Conservation (phyloP, 2,329 filamentous ascomycete species). For the Aspergillus novoparasiticus region DNA sequence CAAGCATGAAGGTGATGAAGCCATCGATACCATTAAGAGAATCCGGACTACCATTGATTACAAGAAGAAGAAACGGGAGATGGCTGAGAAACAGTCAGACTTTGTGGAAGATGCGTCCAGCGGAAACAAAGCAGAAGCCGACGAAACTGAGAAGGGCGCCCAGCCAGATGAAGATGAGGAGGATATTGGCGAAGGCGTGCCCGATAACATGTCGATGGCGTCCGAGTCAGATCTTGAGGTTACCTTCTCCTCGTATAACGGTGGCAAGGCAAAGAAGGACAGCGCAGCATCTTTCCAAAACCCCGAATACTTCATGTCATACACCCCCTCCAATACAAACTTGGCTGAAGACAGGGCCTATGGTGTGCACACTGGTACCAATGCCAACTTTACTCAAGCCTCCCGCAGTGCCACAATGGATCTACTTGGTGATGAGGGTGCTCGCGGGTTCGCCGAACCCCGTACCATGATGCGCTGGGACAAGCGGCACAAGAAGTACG, state of each 20-base stretch:
- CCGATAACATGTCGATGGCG: constrained; percentile 61
- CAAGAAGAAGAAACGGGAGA: constrained; percentile 44
- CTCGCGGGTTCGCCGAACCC: constrained; percentile 75
- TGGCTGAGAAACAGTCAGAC: constrained; percentile 31
- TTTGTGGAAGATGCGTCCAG: constrained; percentile 20
- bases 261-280: constrained; percentile 56
- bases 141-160: constrained; percentile 34
- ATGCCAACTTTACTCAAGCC: constrained; percentile 79
- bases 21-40: constrained; percentile 55
- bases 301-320: constrained; percentile 93
- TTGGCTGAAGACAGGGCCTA: constrained; percentile 89
- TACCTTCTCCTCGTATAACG: constrained; percentile 65
- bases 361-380: constrained; percentile 81
- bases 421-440: constrained; percentile 82
- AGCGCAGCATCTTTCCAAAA: constrained; percentile 69
- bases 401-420: constrained; percentile 92
- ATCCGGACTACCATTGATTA: constrained; percentile 46
- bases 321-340: constrained; percentile 79
- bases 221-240: constrained; percentile 67
- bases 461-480: constrained; percentile 88
- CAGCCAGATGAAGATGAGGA: constrained; percentile 47
- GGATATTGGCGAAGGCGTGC: constrained; percentile 36
- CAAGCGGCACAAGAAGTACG: constrained; percentile 95
- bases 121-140: constrained; percentile 20
- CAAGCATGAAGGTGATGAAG: constrained; percentile 68